Base-by-base conservation (phyloP, 345 rosid genomes). In the Arabis hirsuta region DNA sequence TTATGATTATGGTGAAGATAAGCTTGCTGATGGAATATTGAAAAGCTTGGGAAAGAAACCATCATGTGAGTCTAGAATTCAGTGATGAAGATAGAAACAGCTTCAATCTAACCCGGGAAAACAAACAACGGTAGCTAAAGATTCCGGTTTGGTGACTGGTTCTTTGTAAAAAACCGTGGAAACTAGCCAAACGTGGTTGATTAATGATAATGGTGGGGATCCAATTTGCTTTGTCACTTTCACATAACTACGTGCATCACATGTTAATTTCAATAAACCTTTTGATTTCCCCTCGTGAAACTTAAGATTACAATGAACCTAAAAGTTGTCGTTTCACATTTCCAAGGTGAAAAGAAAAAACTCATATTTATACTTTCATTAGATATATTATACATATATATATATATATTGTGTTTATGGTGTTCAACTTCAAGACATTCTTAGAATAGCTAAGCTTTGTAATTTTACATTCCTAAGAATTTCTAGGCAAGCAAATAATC, bases 11-110 rank as follows among this genome's bases (percentile, higher is more conserved):
- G 87, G 84, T 57, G 77, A 67, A 56, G 82, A 83, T 32, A 80
- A 82, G 76, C 53, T 85, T 69, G 60, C 88, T 43, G 83, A 84
- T 50, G 85, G 84, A 67, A 81, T 91, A 39, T 71, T 90, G 76
- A 79, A 84, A 45, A 75, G 80, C 69, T 73, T 86, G 77, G 81
- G 67, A 78, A 87, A 85, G 45, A 62, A 43, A 52, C 29, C 72
- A 81, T 61, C 84, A 36, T 57, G 62, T 12, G 81, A 81, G 55
- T 73, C 82, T 51, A 34, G 24, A 41, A 26, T 53, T 58, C 24
- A 22, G 2, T 22, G 24, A 22, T 22, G 24, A 22, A 22, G 1
- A 22, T 22, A 22, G 24, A 22, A 22, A 22, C 24, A 22, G 24
- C 24, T 6, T 34, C 9, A 34, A 34, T 34, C 6, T 34, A 64